Percentiles rank a stretch among this genome's conserved stretches.
These are phyloP conservation scores for Bidens hawaiensis DNA, from an alignment of 140 eudicot genomes.

Conservation along the genomic window DNA sequence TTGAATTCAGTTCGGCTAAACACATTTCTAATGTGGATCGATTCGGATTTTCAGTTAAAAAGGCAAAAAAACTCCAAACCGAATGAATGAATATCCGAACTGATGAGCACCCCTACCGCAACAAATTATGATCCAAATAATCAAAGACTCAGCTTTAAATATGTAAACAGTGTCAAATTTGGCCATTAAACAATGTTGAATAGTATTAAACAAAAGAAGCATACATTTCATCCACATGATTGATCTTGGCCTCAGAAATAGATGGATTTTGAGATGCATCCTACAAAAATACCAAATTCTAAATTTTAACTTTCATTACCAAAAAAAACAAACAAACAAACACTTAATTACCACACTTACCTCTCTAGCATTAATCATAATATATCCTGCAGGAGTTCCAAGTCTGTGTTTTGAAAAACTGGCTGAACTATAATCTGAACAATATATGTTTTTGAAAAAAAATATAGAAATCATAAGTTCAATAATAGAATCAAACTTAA, in stretches of 20 bases:
- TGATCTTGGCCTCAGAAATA: slow-evolving; percentile 23
- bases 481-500: background rate
- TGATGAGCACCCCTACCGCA: too few species aligned
- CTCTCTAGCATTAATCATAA: slow-evolving; percentile 54
- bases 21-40: too few species aligned
- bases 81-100: too few species aligned
- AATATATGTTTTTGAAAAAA: slow-evolving; percentile 1
- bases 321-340: background rate
- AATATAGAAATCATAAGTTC: background rate
- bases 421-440: slow-evolving; percentile 12
- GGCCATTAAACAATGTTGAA: background rate
- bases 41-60: too few species aligned
- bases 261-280: slow-evolving; percentile 29
- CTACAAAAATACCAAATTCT: slow-evolving; percentile 25
- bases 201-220: slow-evolving; percentile 7
- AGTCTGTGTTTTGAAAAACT: slow-evolving; percentile 31
- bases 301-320: slow-evolving; percentile 1
- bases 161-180: background rate
- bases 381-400: slow-evolving; percentile 56
- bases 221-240: slow-evolving; percentile 55
- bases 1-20: too few species aligned
- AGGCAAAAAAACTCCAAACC: too few species aligned
- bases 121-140: too few species aligned
- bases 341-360: slow-evolving; percentile 24
- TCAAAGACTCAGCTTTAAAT: background rate